Conservation (phyloP, 2,329 filamentous ascomycete genomes). For the Ceratocystis lukuohia region DNA sequence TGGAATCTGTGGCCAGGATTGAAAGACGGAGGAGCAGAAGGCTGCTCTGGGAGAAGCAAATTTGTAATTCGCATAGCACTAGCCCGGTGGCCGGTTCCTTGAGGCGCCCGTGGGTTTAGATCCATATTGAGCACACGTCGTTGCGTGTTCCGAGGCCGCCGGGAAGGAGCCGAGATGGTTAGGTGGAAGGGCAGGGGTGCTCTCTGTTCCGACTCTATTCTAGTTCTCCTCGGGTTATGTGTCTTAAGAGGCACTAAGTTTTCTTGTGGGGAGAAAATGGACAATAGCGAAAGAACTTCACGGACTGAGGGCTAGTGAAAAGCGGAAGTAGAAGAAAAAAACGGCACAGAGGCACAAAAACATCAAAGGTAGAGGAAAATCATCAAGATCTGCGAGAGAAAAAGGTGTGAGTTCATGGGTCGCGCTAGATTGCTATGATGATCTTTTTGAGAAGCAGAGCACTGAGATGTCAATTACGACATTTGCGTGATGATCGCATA, state of each 20-base stretch:
- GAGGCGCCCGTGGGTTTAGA: background rate
- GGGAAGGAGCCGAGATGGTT: slow-evolving; percentile 5
- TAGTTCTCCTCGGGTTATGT: background rate
- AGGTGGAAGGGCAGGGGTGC: background rate
- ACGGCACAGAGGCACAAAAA: background rate
- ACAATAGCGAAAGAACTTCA: background rate
- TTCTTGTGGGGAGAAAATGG: background rate
- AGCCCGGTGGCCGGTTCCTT: background rate
- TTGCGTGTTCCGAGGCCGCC: background rate
- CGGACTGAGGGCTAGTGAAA: background rate
- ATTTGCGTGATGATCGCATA: background rate
- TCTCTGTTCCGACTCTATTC: background rate
- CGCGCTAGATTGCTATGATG: background rate
- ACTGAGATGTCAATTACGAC: background rate
- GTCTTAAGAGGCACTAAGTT: background rate
- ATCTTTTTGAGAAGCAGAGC: background rate
- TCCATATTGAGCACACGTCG: slow-evolving; percentile 11
- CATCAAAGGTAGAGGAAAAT: background rate
- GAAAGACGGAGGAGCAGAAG: background rate
- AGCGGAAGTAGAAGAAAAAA: too few species aligned
- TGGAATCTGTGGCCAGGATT: background rate
- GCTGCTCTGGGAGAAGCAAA: background rate
- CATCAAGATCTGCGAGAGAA: background rate
- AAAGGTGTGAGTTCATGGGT: background rate
- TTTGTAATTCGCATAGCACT: slow-evolving; percentile 13